These are phyloP conservation scores for Corymbia maculata DNA, from an alignment of 345 rosid genomes.

Conservation along the genomic window DNA sequence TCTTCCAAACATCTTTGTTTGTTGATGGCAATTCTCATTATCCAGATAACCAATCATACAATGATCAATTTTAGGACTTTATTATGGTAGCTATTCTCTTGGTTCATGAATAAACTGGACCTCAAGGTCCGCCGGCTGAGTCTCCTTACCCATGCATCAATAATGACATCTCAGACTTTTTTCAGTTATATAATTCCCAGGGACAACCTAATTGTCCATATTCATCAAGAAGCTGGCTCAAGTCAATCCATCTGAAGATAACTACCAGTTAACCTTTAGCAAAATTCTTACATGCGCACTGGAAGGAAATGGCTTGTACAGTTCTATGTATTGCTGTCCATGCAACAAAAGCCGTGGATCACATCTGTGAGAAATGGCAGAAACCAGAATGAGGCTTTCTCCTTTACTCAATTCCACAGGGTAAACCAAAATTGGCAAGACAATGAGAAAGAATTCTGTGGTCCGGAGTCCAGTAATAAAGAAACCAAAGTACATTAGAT, in stretches of 20 bases:
- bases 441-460: not conserved
- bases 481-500: not conserved
- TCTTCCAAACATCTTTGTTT: not conserved
- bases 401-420: not conserved
- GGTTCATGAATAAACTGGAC: not conserved
- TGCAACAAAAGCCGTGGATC: constrained; percentile 75
- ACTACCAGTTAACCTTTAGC: not conserved
- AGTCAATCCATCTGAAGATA: not conserved
- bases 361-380: constrained; percentile 25
- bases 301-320: constrained; percentile 72
- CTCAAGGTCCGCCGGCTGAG: not conserved
- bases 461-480: not conserved
- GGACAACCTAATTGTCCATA: not conserved
- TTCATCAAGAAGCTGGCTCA: not conserved
- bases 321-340: constrained; percentile 79
- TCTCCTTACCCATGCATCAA: not conserved
- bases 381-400: not conserved
- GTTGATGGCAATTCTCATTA: not conserved
- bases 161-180: not conserved
- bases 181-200: not conserved
- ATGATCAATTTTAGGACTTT: not conserved
- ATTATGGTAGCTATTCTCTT: not conserved
- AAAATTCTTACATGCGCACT: constrained; percentile 48
- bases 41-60: not conserved
- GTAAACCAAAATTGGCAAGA: not conserved